A percentile compares a stretch with the other conserved stretches of the same genome.
Evolutionary conservation across 2,329 filamentous ascomycete genomes (phyloP).

Genomic region (Beauveria sp.): DNA sequence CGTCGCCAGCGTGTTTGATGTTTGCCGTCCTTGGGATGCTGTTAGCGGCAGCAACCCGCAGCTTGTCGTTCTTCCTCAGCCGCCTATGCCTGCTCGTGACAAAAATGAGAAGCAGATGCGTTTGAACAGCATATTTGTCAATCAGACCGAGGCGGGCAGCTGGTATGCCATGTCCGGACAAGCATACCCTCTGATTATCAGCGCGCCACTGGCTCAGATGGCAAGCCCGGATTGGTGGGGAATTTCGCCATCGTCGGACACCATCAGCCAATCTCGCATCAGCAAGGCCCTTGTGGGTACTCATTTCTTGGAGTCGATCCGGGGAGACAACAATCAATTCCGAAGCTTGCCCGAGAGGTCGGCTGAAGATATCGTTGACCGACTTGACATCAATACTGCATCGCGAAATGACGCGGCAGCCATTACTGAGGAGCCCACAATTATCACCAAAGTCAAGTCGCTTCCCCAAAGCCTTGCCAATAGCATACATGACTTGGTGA

Average conservation of each 20-base stretch:
- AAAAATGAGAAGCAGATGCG: conserved; percentile 44
- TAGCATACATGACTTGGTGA: conserved; percentile 47
- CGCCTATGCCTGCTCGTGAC: conserved; percentile 53
- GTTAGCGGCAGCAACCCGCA: conserved; percentile 58
- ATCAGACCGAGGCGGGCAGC: conserved; percentile 75
- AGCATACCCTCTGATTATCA: conserved; percentile 77
- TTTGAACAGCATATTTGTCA: conserved; percentile 69
- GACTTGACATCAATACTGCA: conserved; percentile 21
- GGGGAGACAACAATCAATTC: conserved; percentile 24
- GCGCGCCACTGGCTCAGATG: conserved; percentile 45
- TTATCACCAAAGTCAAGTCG: conserved; percentile 43
- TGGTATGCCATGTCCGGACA: conserved; percentile 92
- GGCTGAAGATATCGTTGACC: conserved; percentile 21
- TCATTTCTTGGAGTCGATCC: conserved; percentile 49
- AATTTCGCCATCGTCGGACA: conserved; percentile 26
- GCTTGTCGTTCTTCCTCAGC: conserved; percentile 80
- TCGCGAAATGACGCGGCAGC: conserved; percentile 16
- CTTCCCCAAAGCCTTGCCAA: conserved; percentile 43
- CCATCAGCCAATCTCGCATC: conserved; percentile 38
- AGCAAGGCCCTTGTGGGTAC: conserved; percentile 62
- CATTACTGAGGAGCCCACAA: conserved; percentile 29
- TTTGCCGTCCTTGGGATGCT: conserved; percentile 67
- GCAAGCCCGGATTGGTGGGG: conserved; percentile 42
- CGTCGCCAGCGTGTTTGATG: conserved; percentile 82
- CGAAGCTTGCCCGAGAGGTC: conserved; percentile 30